A percentile compares a stretch with the other conserved stretches of the same genome.
Evolutionary conservation across 495 filamentous ascomycete genomes (phyloP).

Genomic region (Choiromyces venosus): DNA sequence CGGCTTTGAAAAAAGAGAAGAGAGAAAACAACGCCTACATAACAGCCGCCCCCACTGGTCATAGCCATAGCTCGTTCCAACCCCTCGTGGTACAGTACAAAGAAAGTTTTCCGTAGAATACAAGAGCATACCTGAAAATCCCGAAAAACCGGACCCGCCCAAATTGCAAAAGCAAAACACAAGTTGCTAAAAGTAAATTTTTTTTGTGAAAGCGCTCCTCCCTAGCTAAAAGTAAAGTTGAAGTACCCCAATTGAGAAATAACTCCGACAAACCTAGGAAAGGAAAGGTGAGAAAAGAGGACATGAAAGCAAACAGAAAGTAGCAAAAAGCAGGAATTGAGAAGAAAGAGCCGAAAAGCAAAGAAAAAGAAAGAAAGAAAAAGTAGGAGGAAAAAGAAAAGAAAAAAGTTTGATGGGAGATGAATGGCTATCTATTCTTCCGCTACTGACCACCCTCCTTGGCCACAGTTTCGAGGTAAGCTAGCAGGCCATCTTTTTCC

Average conservation of each 20-base stretch:
- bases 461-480: conserved; percentile 39
- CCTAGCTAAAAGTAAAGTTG: background rate
- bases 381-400: background rate
- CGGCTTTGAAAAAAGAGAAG: background rate
- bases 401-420: background rate
- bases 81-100: background rate
- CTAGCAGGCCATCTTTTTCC: conserved; percentile 31
- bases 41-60: background rate
- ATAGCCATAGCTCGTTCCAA: background rate
- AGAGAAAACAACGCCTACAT: background rate
- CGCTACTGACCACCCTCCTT: conserved; percentile 28
- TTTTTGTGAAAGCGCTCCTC: background rate
- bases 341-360: conserved; percentile 9
- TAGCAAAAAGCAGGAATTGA: conserved; percentile 10
- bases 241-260: background rate
- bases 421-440: background rate
- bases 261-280: conserved; percentile 2
- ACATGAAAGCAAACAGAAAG: conserved; percentile 11
- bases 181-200: background rate
- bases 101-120: conserved; percentile 2
- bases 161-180: background rate
- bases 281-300: background rate
- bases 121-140: background rate
- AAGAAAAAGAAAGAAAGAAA: conserved; percentile 2
- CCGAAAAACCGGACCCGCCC: background rate